Percentiles rank a stretch among this genome's conserved stretches.
Conservation (phyloP, 805 yeast species). For the Candida incommunis region DNA sequence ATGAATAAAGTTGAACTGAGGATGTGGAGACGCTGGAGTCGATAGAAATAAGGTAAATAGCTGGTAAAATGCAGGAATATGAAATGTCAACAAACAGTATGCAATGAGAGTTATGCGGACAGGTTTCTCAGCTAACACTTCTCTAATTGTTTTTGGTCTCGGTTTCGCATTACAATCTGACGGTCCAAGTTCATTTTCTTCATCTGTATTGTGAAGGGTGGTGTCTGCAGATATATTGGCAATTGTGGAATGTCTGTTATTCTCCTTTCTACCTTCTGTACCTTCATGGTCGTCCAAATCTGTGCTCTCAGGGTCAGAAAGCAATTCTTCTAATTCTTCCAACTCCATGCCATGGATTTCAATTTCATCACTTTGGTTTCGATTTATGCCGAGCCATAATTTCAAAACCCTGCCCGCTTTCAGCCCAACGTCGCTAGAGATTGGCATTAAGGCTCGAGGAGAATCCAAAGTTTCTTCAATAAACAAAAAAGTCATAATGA, state of each 20-base stretch:
- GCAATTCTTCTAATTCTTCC: slow-evolving; percentile 1
- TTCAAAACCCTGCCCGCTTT: slow-evolving; percentile 10
- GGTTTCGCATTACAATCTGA: slow-evolving; percentile 2
- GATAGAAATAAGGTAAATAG: slow-evolving; percentile 43
- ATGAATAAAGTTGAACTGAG: slow-evolving; percentile 28
- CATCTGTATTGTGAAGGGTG: neutral
- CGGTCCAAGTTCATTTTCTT: neutral
- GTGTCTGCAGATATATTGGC: neutral
- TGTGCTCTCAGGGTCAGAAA: slow-evolving; percentile 1
- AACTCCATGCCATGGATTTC: slow-evolving; percentile 3
- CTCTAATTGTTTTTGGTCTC: slow-evolving; percentile 2
- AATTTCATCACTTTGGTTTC: neutral
- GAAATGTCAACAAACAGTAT: slow-evolving; percentile 26
- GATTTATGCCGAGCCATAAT: neutral
- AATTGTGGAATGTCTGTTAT: too few species aligned
- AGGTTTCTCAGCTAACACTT: slow-evolving; percentile 11
- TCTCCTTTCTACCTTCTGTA: neutral
- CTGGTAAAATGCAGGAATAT: slow-evolving; percentile 35
- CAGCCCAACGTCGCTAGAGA: slow-evolving; percentile 9
- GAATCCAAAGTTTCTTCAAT: slow-evolving; percentile 12
- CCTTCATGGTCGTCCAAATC: slow-evolving; percentile 4
- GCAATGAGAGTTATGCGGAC: slow-evolving; percentile 11
- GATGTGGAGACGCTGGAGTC: slow-evolving; percentile 12
- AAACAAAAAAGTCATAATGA: slow-evolving; percentile 10
- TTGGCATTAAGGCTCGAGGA: slow-evolving; percentile 7